Evolutionary conservation across 768 basidiomycete species (phyloP).

Genomic region (Pleurotus citrinopileatus): DNA sequence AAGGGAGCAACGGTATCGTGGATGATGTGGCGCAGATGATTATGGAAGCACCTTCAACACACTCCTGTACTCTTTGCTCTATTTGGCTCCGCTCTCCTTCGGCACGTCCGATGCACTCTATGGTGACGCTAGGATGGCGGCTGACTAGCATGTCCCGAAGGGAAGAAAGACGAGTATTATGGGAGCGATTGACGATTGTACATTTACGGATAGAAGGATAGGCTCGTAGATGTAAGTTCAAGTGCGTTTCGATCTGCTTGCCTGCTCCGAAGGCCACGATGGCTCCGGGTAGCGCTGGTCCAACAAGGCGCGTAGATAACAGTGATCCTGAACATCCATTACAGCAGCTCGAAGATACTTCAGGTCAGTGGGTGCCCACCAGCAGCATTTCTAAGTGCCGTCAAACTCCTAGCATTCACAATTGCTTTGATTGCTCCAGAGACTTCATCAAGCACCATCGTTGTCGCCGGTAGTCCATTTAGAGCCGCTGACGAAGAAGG

Average conservation of each 20-base stretch:
- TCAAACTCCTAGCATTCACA: constrained; percentile 74
- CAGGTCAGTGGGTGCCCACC: too few relatives aligned
- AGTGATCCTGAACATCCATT: constrained; percentile 52
- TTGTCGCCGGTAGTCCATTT: constrained; percentile 72
- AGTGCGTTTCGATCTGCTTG: constrained; percentile 64
- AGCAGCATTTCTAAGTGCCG: constrained; percentile 80
- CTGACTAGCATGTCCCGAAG: constrained; percentile 29
- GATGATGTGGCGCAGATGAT: constrained; percentile 81
- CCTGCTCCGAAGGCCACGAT: constrained; percentile 75
- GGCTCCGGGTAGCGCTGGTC: constrained; percentile 32
- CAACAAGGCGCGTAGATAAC: constrained; percentile 58
- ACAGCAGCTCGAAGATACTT: background rate
- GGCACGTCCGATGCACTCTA: background rate
- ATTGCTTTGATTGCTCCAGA: constrained; percentile 71
- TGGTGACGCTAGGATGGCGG: constrained; percentile 21
- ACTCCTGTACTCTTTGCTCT: constrained; percentile 20
- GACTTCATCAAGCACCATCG: constrained; percentile 68
- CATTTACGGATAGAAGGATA: constrained; percentile 53
- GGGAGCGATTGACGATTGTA: constrained; percentile 62
- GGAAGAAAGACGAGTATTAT: constrained; percentile 41
- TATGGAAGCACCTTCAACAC: constrained; percentile 44
- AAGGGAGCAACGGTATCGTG: constrained; percentile 65
- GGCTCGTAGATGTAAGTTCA: constrained; percentile 55
- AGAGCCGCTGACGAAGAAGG: constrained; percentile 42
- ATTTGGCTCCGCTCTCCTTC: background rate